Base-by-base conservation (phyloP, 2,329 filamentous ascomycete genomes). In the Nigrograna mackinnonii region DNA sequence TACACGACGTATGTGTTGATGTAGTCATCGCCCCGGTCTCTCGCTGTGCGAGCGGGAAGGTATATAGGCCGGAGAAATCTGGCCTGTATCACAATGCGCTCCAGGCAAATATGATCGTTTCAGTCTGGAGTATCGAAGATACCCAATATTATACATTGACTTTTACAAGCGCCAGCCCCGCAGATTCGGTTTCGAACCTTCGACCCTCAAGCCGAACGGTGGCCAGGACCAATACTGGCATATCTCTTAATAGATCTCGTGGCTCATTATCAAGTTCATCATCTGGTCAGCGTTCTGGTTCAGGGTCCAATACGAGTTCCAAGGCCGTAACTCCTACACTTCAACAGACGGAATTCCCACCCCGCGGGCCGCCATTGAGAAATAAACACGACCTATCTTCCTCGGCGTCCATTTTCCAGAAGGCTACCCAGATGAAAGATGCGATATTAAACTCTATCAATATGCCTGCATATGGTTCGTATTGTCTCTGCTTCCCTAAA, bases 31-130 rank as follows among this genome's bases (percentile, higher is more conserved):
- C 80, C 12, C 75, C 78, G 9, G 46, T 51, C 12, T 38, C 38
- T 36, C 49, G 49, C 30, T 32, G 17, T 5, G 47, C 45, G 9
- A 26, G 42, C 14, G 48, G 47, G 17, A 55, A 43, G 26, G 35
- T 30, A 6, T 41, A 54, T 11, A 35, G 22, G 14, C 31, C 35
- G 20, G 41, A 43, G 11, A 53, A 48, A 24, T 19, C 18, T 13
- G n/a, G 21, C 3, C 22, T 43, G 4, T 48, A 54, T 20, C 43
- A 51, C 6, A 42, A 58, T 22, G 69, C 76, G 22, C 65, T 82
- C 0, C 80, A 81, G 49, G 84, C 87, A 17, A 86, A 85, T 50
- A 88, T 91, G 84, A 88, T 90, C 35, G 81, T 91, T 17, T 87
- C 84, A 1, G 79, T 88, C 5, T 91, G 86, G 84, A 74, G 80